Evolutionary conservation across 169 alveolate species (phyloP).

Genomic region (Cryptosporidium ubiquitum): DNA sequence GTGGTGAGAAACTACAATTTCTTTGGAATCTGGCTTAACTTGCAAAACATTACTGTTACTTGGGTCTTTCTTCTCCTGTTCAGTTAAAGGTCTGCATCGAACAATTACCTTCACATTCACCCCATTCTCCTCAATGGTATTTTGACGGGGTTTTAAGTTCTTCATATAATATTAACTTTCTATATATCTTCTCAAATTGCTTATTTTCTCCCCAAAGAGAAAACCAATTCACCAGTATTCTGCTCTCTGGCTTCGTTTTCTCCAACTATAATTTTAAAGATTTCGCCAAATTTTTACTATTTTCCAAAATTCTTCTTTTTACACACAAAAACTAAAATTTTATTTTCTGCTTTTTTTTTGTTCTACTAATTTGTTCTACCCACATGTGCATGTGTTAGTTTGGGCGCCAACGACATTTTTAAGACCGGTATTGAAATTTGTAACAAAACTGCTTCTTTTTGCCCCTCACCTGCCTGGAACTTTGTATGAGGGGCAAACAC

Average conservation of each 20-base stretch:
- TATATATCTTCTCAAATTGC: not conserved
- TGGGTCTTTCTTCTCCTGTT: constrained; percentile 84
- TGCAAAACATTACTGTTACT: constrained; percentile 76
- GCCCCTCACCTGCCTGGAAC: not conserved
- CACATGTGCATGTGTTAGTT: constrained; percentile 60
- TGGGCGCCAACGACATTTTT: constrained; percentile 60
- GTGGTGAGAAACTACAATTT: constrained; percentile 73
- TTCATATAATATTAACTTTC: constrained; percentile 43
- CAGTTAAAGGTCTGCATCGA: constrained; percentile 87
- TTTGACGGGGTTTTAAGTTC: constrained; percentile 24
- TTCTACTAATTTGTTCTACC: constrained; percentile 10
- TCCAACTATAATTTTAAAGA: not conserved
- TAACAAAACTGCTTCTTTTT: not conserved
- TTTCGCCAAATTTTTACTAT: not conserved
- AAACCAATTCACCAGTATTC: not conserved
- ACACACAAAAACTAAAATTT: not conserved
- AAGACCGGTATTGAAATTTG: constrained; percentile 50
- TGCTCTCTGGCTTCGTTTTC: not conserved
- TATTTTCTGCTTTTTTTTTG: not conserved
- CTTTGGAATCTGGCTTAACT: constrained; percentile 76
- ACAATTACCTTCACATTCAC: constrained; percentile 84
- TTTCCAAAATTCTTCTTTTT: not conserved
- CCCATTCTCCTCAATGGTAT: constrained; percentile 71
- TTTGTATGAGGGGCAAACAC: not conserved
- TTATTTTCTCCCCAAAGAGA: not conserved